Conservation (phyloP, 2,329 filamentous ascomycete genomes). For the Colletotrichum zoysiae region DNA sequence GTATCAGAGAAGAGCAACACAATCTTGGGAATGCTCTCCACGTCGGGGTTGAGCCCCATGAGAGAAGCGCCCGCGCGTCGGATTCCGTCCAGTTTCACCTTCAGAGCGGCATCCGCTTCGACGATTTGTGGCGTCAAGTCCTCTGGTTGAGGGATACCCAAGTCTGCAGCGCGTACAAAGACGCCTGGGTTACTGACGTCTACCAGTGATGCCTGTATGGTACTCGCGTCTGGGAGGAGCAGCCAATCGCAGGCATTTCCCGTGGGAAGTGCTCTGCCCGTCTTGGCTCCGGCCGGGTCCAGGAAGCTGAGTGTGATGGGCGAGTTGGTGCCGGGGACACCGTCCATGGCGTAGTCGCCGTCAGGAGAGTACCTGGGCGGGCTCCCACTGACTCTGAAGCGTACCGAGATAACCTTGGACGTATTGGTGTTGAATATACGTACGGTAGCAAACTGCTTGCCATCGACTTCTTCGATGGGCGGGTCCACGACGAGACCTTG, state of each 20-base stretch:
- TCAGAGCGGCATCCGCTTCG: slow-evolving; percentile 50
- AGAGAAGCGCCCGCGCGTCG: slow-evolving; percentile 51
- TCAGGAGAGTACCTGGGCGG: slow-evolving; percentile 46
- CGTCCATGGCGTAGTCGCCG: slow-evolving; percentile 55
- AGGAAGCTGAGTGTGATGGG: slow-evolving; percentile 55
- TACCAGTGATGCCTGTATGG: slow-evolving; percentile 53
- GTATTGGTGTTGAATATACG: slow-evolving; percentile 52
- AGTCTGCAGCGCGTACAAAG: slow-evolving; percentile 52
- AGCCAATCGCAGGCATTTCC: slow-evolving; percentile 52
- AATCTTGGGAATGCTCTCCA: slow-evolving; percentile 59
- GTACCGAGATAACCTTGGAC: slow-evolving; percentile 50
- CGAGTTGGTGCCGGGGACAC: slow-evolving; percentile 53
- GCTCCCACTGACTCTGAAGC: slow-evolving; percentile 50
- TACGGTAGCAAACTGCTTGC: slow-evolving; percentile 39
- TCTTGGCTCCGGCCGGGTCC: slow-evolving; percentile 56
- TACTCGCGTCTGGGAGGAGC: slow-evolving; percentile 45
- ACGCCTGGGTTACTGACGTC: slow-evolving; percentile 59
- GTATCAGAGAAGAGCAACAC: slow-evolving; percentile 56
- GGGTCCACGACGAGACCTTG: slow-evolving; percentile 55
- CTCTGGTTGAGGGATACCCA: slow-evolving; percentile 45
- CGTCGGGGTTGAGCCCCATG: slow-evolving; percentile 56
- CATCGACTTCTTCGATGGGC: slow-evolving; percentile 22
- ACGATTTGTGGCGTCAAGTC: slow-evolving; percentile 47
- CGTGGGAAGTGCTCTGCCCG: slow-evolving; percentile 55
- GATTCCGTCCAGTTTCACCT: slow-evolving; percentile 51